Evolutionary conservation across 1,284 basidiomycete species (phyloP).

Genomic region (Melampsora occidentalis): DNA sequence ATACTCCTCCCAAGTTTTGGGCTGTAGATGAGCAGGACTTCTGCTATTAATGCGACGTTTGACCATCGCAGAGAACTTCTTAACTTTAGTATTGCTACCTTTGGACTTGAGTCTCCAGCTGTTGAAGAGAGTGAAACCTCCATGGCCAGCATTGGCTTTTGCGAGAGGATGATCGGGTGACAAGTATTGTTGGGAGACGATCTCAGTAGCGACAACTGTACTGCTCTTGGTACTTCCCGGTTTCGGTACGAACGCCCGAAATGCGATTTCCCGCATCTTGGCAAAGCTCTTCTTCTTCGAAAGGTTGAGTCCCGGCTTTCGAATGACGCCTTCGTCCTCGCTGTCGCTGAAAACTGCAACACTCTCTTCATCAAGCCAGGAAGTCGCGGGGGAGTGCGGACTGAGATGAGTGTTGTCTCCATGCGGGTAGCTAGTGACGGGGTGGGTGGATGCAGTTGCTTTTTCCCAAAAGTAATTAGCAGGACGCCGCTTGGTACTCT

Average conservation of each 20-base stretch:
- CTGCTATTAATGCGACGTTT: slow-evolving; percentile 46
- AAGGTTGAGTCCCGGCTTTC: not conserved
- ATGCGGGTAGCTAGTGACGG: not conserved
- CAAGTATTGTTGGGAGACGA: not conserved
- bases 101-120: slow-evolving; percentile 32
- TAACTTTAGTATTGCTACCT: slow-evolving; percentile 17
- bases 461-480: slow-evolving; percentile 38
- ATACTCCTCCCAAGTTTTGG: slow-evolving; percentile 49
- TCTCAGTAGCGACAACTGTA: slow-evolving; percentile 3
- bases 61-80: slow-evolving; percentile 29
- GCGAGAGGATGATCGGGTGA: not conserved
- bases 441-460: not conserved
- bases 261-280: slow-evolving; percentile 5
- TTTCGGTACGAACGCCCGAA: slow-evolving; percentile 8
- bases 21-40: slow-evolving; percentile 47
- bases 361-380: slow-evolving; percentile 18
- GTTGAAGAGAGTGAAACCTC: not conserved
- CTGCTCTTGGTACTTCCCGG: not conserved
- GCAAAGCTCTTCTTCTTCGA: slow-evolving; percentile 14
- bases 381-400: not conserved
- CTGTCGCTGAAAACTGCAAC: slow-evolving; percentile 32
- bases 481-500: slow-evolving; percentile 7
- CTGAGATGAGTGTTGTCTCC: not conserved
- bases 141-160: not conserved
- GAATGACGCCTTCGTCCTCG: slow-evolving; percentile 8